Evolutionary conservation across 2,329 filamentous ascomycete species (phyloP), one percentile per base, ranked within the genome.

Genomic region (Fusarium sp.): DNA sequence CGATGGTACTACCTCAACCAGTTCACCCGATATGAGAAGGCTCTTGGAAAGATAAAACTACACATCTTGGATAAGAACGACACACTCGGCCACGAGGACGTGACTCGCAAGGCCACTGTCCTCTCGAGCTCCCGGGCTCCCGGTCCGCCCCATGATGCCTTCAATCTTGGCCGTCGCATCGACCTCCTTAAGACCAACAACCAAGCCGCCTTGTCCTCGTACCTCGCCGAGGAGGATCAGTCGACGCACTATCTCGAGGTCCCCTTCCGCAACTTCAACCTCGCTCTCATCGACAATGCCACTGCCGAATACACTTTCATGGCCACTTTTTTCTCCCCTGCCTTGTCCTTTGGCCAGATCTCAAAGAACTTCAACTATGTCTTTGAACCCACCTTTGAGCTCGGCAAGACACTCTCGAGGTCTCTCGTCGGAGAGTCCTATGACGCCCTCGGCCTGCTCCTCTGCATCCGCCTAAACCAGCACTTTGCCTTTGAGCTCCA

Each of bases 1-100:
- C 91, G 95, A 62, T 99, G 96, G 96, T 99, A 99, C 80, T 98
- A 98, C 80, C 85, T 93, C 62, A 96, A 93, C 74, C 94, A 98
- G 81, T 99, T 99, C 80, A 91, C 90, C 5, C 92, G 96, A 37
- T 99, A 99, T 82, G 91, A 93, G 73, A 91, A 92, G 76, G 92
- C 96, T 0, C 87, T 99, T 7, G 92, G 93, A 64, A 97, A 94
- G 81, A 88, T 99, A 69, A 96, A 93, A 79, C 83, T 98, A 4
- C 95, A 98, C 79, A 83, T 88, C 6, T 87, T 97, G 67, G 96
- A 98, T 79, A 95, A 93, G 79, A 92, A 92, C 74, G 95, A 98
- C 79, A 89, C 94, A 1, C 86, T 99, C 5, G 95, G 93, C 16
- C 90, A 94, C 69, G 95, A 98, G 68, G 91, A 95, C 35, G 87